These are phyloP conservation scores for Breviolum minutum DNA, from an alignment of 73 alveolate species.

Conservation along the genomic window DNA sequence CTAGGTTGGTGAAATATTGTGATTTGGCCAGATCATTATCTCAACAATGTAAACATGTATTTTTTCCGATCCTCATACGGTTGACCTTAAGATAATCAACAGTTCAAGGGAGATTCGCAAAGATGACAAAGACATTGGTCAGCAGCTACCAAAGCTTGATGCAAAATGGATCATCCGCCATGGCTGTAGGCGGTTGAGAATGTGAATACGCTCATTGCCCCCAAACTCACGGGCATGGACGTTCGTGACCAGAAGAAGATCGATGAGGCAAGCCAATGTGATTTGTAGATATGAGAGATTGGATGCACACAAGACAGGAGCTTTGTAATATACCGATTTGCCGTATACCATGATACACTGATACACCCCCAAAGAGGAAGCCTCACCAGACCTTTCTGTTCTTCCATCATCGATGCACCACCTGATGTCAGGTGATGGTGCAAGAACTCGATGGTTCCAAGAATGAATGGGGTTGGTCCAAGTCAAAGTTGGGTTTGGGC, in stretches of 20 bases:
- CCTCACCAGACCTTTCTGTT: neutral
- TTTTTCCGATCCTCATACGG: too few relatives aligned
- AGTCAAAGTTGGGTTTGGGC: slow-evolving; percentile 61
- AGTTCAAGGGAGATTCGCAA: too few relatives aligned
- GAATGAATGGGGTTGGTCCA: slow-evolving; percentile 98
- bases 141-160: too few relatives aligned
- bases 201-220: slow-evolving; percentile 97
- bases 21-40: too few relatives aligned
- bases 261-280: slow-evolving; percentile 97
- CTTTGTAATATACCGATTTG: too few relatives aligned
- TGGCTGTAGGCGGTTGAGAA: slow-evolving; percentile 98
- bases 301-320: too few relatives aligned
- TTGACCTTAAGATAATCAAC: too few relatives aligned
- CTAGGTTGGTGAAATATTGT: too few relatives aligned
- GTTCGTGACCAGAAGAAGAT: slow-evolving; percentile 97
- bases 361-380: too few relatives aligned
- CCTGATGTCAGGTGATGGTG: slow-evolving; percentile 96
- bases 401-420: neutral
- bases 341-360: too few relatives aligned
- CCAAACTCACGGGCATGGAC: slow-evolving; percentile 97
- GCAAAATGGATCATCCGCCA: neutral
- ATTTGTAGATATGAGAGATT: neutral
- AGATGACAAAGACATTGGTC: too few relatives aligned
- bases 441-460: slow-evolving; percentile 98
- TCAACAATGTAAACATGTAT: too few relatives aligned